These are phyloP conservation scores for Cyclotella sp. DNA, from an alignment of 108 stramenopile species.

Conservation along the genomic window DNA sequence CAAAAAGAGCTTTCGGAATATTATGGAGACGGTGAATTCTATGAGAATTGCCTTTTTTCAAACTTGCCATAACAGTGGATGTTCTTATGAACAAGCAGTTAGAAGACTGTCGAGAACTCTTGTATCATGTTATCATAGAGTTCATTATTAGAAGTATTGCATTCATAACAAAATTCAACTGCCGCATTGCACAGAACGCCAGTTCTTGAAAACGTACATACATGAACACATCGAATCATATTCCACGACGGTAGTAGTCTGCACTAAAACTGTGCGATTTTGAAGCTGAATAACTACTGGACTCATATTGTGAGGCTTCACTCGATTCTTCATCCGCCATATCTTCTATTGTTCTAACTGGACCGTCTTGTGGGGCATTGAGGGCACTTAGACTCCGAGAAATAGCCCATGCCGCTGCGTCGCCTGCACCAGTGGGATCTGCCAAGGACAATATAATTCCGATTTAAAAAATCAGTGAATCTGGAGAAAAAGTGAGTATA, in stretches of 20 bases:
- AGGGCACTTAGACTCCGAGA: constrained; percentile 68
- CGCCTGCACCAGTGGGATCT: constrained; percentile 66
- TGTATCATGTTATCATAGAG: too few relatives aligned
- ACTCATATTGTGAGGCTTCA: constrained; percentile 50
- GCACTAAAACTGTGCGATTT: constrained; percentile 25
- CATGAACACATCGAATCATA: constrained; percentile 25
- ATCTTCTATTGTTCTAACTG: constrained; percentile 42
- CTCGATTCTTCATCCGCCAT: constrained; percentile 51
- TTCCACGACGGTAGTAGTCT: constrained; percentile 30
- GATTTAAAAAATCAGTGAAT: neutral
- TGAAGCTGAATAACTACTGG: constrained; percentile 42
- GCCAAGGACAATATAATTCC: neutral
- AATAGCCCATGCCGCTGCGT: constrained; percentile 92
- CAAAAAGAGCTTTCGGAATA: too few relatives aligned
- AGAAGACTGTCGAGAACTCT: too few relatives aligned
- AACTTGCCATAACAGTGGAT: too few relatives aligned
- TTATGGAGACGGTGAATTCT: too few relatives aligned
- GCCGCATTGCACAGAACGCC: neutral
- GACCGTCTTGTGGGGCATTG: constrained; percentile 34
- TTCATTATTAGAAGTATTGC: too few relatives aligned
- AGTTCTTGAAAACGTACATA: neutral
- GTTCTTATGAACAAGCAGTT: too few relatives aligned
- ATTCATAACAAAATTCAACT: too few relatives aligned
- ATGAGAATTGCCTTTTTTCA: too few relatives aligned
- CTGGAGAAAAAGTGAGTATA: neutral